phyloP scores from a whole-genome alignment of 192 early-diverging fungal genomes.

The Lobosporangium transversale region DNA sequence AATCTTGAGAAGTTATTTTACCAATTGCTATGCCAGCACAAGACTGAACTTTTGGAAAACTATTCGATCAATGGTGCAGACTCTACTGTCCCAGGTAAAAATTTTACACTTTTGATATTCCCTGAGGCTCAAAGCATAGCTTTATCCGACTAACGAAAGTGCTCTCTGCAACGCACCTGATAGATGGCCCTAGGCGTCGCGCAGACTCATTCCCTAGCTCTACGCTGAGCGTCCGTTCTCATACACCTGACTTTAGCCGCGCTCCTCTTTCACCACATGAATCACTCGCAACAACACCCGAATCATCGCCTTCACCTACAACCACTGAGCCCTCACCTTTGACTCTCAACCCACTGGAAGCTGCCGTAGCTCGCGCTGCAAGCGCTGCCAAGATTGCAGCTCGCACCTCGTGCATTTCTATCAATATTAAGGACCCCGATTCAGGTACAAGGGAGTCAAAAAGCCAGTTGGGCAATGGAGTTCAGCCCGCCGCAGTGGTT shows the following conservation, averaged over 20 bases:
- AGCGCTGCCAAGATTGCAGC: conserved; percentile 39
- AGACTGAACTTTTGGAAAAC: conserved; percentile 47
- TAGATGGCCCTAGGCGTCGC: conserved; percentile 44
- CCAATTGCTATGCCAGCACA: conserved; percentile 49
- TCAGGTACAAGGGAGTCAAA: background rate
- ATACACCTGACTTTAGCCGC: conserved; percentile 31
- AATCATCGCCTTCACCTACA: conserved; percentile 19
- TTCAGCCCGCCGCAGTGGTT: background rate
- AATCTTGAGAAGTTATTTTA: conserved; percentile 52
- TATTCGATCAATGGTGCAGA: conserved; percentile 30
- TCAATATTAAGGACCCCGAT: too few relatives aligned
- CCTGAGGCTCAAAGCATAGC: background rate
- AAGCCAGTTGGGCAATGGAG: background rate
- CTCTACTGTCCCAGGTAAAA: conserved; percentile 19
- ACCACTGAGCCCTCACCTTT: conserved; percentile 32
- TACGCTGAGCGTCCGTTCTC: conserved; percentile 22
- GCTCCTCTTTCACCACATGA: conserved; percentile 16
- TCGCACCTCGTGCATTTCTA: conserved; percentile 13
- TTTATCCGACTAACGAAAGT: background rate
- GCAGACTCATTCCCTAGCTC: conserved; percentile 50
- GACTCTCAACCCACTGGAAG: conserved; percentile 32
- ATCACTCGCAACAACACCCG: conserved; percentile 25
- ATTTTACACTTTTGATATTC: background rate
- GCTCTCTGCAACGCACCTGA: background rate
- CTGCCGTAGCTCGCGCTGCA: conserved; percentile 24